Evolutionary conservation across 2,329 filamentous ascomycete species (phyloP).

Genomic region (Akanthomyces lecanii): DNA sequence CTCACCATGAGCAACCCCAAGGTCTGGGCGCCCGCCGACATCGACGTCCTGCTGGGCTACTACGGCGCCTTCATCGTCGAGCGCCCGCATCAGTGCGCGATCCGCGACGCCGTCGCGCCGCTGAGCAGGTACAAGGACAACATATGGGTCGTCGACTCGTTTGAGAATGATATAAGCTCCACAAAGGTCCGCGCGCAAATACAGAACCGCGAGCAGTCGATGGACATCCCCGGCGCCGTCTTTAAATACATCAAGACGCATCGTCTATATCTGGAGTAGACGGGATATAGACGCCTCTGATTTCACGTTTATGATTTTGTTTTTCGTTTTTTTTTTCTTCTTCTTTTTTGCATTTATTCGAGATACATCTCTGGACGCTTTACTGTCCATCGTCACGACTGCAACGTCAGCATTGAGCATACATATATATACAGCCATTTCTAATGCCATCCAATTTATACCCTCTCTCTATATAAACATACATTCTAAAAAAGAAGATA

Average conservation of each 20-base stretch:
- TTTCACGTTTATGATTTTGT: background rate
- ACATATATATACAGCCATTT: conserved; percentile 1
- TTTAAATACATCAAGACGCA: conserved; percentile 70
- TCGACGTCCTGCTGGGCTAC: conserved; percentile 80
- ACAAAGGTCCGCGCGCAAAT: conserved; percentile 74
- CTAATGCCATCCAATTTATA: conserved; percentile 10
- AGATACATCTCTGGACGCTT: background rate
- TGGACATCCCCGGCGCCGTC: conserved; percentile 68
- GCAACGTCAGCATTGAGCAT: conserved; percentile 1
- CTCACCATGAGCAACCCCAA: conserved; percentile 69
- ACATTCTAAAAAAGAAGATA: background rate
- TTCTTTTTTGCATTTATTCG: background rate
- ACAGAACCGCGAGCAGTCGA: conserved; percentile 73
- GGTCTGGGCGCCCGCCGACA: conserved; percentile 79
- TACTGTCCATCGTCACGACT: conserved; percentile 4
- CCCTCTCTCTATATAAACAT: conserved; percentile 12
- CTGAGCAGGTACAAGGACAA: conserved; percentile 81
- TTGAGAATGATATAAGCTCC: conserved; percentile 70
- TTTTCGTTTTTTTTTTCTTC: background rate
- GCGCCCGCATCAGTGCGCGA: conserved; percentile 73
- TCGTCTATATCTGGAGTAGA: conserved; percentile 48
- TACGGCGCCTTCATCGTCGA: conserved; percentile 87
- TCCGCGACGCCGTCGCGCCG: conserved; percentile 79
- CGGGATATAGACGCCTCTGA: background rate
- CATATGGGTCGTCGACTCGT: conserved; percentile 65